Evolutionary conservation across 768 basidiomycete genomes (phyloP).

Genomic region (Lactarius vividus): DNA sequence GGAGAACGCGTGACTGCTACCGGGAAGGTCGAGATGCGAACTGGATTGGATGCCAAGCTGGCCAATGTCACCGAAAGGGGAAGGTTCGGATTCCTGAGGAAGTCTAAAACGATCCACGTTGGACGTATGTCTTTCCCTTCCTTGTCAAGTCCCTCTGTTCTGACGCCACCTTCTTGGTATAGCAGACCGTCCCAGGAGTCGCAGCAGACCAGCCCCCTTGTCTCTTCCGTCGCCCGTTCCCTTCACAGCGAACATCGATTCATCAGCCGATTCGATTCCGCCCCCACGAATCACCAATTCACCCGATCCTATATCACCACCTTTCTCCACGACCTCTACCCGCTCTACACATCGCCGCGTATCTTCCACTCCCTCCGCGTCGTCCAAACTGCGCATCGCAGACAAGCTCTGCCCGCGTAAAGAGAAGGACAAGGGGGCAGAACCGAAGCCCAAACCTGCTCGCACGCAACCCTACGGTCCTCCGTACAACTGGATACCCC

Average conservation of each 20-base stretch:
- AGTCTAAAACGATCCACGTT: conserved; percentile 13
- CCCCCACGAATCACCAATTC: conserved; percentile 1
- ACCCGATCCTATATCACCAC: neutral
- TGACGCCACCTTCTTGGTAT: neutral
- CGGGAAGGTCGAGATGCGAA: neutral
- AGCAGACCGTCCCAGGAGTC: conserved; percentile 1
- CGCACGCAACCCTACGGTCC: conserved; percentile 29
- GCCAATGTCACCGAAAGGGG: conserved; percentile 9
- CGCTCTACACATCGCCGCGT: conserved; percentile 11
- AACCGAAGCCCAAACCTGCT: conserved; percentile 17
- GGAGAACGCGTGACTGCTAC: neutral
- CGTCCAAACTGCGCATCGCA: conserved; percentile 14
- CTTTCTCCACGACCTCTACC: neutral
- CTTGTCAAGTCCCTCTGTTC: neutral
- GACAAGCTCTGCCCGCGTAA: conserved; percentile 19
- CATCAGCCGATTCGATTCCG: neutral
- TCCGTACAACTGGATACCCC: conserved; percentile 26
- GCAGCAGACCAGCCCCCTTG: conserved; percentile 4
- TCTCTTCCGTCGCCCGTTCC: neutral
- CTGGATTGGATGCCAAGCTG: neutral
- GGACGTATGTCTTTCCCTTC: neutral
- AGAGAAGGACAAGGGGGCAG: conserved; percentile 8
- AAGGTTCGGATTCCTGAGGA: conserved; percentile 20
- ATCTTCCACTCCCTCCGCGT: conserved; percentile 1
- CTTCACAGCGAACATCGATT: neutral